Base-by-base conservation (phyloP, 2,329 filamentous ascomycete species). In the Cordyceps militaris region DNA sequence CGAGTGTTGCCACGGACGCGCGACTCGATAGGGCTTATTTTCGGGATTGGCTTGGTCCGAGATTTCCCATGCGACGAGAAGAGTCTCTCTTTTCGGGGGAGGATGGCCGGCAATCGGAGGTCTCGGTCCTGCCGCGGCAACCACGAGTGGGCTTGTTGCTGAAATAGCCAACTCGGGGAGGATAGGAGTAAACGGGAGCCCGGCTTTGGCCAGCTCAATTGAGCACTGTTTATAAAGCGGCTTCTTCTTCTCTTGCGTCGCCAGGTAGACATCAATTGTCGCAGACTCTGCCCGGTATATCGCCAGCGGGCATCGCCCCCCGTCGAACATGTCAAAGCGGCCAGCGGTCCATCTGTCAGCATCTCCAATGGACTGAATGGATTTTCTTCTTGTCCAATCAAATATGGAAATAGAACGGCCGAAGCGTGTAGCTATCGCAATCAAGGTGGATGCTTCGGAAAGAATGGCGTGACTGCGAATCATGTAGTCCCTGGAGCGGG, bases 381-480 rank as follows among this genome's bases (percentile, higher is more conserved):
- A 69, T 63, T 74, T 74, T 60, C 67, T 73, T 56, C 64, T 67
- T 3, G 66, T 63, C 72, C 72, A 75, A 58, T 74, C 69, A 67
- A 70, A 74, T 40, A 75, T 68, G 54, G 74, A 72, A 38, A 75
- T 63, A 2, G 68, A 64, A 53, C 72, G 67, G 28, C 73, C 73
- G 53, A 75, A 75, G 7, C 67, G 68, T 1, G 71, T 66, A n/a
- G 73, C 66, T 42, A 75, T 69, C 38, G 71, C 73, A 13, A 73
- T 66, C 28, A 75, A 62, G 47, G 64, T 71, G n/a, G 66, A 66
- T 1, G 71, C 61, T 61, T 75, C 73, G 2, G 73, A 74, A 13
- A 75, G 65, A 58, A 75, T 72, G 34, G 71, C 68, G 59, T 75
- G 73, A 57, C 72, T 74, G 58, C 73, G 72, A n/a, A 75, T 71